A percentile compares a stretch with the other conserved stretches of the same genome.
Conservation (phyloP, 257 asterid species). For the Solanum gracilifrons region DNA sequence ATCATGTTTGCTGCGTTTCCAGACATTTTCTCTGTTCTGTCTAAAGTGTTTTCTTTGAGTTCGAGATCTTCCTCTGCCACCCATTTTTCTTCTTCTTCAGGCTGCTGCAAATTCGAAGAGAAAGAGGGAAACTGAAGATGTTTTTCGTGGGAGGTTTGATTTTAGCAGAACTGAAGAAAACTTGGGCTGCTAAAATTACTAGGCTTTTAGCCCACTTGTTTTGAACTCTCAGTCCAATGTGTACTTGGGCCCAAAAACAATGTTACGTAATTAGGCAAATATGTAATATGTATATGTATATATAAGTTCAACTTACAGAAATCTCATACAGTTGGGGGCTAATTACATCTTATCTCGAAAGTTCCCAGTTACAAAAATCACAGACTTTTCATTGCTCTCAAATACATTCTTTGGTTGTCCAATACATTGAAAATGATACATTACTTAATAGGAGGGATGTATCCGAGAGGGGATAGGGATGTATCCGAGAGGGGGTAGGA, state of each 20-base stretch:
- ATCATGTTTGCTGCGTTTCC: conserved; percentile 49
- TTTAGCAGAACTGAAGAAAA: neutral
- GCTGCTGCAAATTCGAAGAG: conserved; percentile 1
- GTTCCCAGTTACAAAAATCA: no score
- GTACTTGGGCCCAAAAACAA: neutral
- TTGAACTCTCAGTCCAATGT: neutral
- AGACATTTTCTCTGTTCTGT: conserved; percentile 51
- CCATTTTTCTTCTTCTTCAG: conserved; percentile 18
- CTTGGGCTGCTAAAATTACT: neutral
- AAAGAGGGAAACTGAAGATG: neutral
- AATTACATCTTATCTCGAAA: no score
- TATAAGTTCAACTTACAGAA: no score
- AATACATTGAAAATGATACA: neutral
- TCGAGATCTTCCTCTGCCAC: conserved; percentile 64
- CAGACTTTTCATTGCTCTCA: no score
- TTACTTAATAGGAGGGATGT: no score
- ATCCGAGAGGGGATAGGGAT: no score
- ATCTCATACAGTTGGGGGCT: no score
- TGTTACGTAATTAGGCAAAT: no score
- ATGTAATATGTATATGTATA: no score
- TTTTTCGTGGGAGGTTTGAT: neutral
- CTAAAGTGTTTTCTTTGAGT: conserved; percentile 76
- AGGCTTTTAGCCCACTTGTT: neutral
- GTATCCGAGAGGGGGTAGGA: rapidly evolving
- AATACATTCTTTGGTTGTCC: no score